These are phyloP conservation scores for Echeveria elegans DNA, from an alignment of 164 flowering plant genomes.

Conservation along the genomic window DNA sequence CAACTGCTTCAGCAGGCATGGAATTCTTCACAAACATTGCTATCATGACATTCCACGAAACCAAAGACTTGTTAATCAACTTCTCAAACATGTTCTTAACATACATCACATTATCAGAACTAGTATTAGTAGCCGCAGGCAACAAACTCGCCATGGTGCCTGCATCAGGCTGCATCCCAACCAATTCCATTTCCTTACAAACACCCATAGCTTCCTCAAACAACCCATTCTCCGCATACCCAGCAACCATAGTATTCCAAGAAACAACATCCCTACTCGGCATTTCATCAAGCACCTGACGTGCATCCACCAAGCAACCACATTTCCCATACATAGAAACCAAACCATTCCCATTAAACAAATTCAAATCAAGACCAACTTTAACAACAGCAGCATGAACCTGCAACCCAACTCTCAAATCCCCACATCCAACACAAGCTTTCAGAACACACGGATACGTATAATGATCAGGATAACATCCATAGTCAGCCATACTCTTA, in stretches of 20 bases:
- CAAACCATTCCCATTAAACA: slow-evolving; percentile 27
- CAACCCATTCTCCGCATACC: slow-evolving; percentile 22
- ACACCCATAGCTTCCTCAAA: slow-evolving; percentile 23
- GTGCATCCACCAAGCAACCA: slow-evolving; percentile 21
- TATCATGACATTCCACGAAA: slow-evolving; percentile 36
- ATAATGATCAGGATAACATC: slow-evolving; percentile 20
- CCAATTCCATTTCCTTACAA: slow-evolving; percentile 25
- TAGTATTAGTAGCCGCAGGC: slow-evolving; percentile 26
- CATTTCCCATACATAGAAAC: slow-evolving; percentile 33
- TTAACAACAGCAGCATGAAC: slow-evolving; percentile 19
- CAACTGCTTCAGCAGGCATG: slow-evolving; percentile 29
- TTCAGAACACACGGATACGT: slow-evolving; percentile 31
- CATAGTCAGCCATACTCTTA: slow-evolving; percentile 14
- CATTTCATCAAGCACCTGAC: slow-evolving; percentile 27
- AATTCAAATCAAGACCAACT: slow-evolving; percentile 19
- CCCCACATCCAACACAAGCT: slow-evolving; percentile 20
- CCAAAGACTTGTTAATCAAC: slow-evolving; percentile 17
- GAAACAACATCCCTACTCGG: slow-evolving; percentile 27
- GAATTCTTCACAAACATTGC: slow-evolving; percentile 24
- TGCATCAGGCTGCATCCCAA: slow-evolving; percentile 17
- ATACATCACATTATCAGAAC: slow-evolving; percentile 16
- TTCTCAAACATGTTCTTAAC: not conserved
- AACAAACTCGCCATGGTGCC: slow-evolving; percentile 32
- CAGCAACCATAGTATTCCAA: slow-evolving; percentile 39
- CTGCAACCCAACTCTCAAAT: slow-evolving; percentile 19